Base-by-base conservation (phyloP, 805 yeast species). In the Zygoascus biomembranicola region DNA sequence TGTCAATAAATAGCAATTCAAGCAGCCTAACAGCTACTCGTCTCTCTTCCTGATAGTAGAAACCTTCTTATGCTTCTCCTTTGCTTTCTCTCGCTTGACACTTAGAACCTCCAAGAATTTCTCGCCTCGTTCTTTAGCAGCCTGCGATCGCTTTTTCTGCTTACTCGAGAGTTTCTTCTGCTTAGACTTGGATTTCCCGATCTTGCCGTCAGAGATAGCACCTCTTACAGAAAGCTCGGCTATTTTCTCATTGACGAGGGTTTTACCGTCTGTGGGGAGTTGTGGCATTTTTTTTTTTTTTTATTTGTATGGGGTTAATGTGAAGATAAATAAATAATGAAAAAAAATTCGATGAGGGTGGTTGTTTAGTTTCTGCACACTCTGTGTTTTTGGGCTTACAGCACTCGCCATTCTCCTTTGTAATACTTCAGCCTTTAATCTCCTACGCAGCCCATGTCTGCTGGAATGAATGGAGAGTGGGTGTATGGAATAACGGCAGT, bases 81-180 rank as follows among this genome's bases (percentile, higher is more conserved):
- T 58, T 3, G 71, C 57, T n/a, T 57, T 57, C 26, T 49, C 58
- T 26, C 66, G 57, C 52, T 69, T 69, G 45, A 60, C 62, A 8
- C 53, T 57, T 8, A 69, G 59, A 52, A 58, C 59, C 16, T 61
- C 68, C 48, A 59, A 49, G 26, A 66, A 26, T 37, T 55, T 50
- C 39, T 61, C 63, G 0, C 62, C 63, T 35, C 53, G 20, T 20
- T 52, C 60, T 10, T 46, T 41, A 5, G 64, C 63, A 2, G 41
- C 48, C 11, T 23, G 45, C 28, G 51, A 41, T 16, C 64, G 55
- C 49, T 52, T 47, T 41, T 54, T 47, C 51, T 60, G 63, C 49
- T 61, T 61, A 13, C 56, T 52, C 0, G 59, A 47, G 42, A 48
- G 57, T 52, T 41, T 55, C 51, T 59, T 60, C 19, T 13, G 20